Evolutionary conservation across 1,139 yeast genomes (phyloP).

Genomic region (Saccharomyces hybrid): DNA sequence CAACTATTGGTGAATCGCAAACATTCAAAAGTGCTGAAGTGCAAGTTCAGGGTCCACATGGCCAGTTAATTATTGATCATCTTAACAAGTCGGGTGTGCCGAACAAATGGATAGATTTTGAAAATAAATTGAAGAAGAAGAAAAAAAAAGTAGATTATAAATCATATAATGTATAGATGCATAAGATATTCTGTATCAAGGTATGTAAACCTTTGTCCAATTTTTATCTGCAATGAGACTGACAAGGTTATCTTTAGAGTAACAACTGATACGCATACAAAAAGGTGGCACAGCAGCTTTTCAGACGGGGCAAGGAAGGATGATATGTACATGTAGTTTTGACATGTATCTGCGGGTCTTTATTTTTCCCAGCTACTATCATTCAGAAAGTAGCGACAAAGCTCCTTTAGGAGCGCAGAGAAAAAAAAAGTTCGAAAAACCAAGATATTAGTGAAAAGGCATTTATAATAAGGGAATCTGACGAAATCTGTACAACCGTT

Average conservation of each 20-base stretch:
- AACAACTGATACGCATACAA: too few species aligned
- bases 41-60: conserved; percentile 87
- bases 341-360: background rate
- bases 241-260: too few species aligned
- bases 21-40: conserved; percentile 55
- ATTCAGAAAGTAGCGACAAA: background rate
- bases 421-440: background rate
- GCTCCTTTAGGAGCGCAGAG: background rate
- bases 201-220: background rate
- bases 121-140: conserved; percentile 58
- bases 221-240: too few species aligned
- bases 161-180: background rate
- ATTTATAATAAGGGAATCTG: background rate
- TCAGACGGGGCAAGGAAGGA: background rate
- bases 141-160: conserved; percentile 31
- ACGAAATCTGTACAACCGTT: background rate
- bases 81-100: conserved; percentile 65
- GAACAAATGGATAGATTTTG: conserved; percentile 54
- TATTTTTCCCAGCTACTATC: background rate
- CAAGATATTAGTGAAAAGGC: background rate
- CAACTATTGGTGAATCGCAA: conserved; percentile 57
- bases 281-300: background rate
- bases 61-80: conserved; percentile 49
- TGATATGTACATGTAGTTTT: background rate
- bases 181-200: background rate